Evolutionary conservation across 1,284 basidiomycete species (phyloP), one percentile per base, ranked within the genome.

Genomic region (Tausonia pullulans): DNA sequence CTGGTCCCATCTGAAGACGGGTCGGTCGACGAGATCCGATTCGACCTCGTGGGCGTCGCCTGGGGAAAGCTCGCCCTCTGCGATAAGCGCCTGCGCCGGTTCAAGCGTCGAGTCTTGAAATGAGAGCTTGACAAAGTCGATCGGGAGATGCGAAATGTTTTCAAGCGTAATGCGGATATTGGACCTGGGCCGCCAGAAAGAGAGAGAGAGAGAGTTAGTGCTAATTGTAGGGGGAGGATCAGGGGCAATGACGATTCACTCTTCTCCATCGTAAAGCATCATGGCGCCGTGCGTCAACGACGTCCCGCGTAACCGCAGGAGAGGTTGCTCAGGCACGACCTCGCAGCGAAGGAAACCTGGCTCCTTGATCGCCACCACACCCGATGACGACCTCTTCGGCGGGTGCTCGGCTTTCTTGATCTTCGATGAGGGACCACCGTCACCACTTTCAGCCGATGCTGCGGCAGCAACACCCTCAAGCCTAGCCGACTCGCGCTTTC

Each of bases 221-320:
- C 65, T 46, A 49, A 55, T 14, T 41, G 13, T 49, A 4, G 58
- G 8, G 5, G 27, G 14, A 5, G 39, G 4, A 40, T 5, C 44
- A 48, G 43, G 2, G 44, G n/a, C 3, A 45, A 27, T 61, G 11
- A 54, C 3, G 3, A 77, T 84, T 67, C 68, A 91, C 88, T 78
- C 84, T 79, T 98, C 95, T 54, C 95, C 95, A 62, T 95, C 84
- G 72, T 92, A 95, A 61, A 98, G 78, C 87, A 95, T 94, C 43
- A 97, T 79, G 0, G 91, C 90, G 2, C 90, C 90, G 71, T 95
- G 89, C 0, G 86, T 90, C 14, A 96, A 78, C 5, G 88, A 90
- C n/a, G 87, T 88, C 73, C 89, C 81, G 67, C 89, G 82, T 71
- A 96, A 87, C 63, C 88, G 83, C 62, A 98, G 77, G 45, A 91